phyloP scores from a whole-genome alignment of 176 grass and related monocot genomes.

The Tillandsia fasciculata region DNA sequence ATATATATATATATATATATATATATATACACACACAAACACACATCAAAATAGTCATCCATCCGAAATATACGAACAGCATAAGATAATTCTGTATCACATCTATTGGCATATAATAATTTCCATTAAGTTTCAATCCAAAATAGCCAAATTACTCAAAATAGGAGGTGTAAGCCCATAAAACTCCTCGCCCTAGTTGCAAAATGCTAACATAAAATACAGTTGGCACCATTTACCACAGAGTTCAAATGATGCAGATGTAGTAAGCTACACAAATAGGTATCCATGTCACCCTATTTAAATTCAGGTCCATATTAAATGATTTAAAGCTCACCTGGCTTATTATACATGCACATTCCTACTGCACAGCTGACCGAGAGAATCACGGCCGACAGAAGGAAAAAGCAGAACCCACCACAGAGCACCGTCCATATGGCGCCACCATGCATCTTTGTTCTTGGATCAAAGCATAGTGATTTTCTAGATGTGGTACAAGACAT shows the following conservation, averaged over 20 bases:
- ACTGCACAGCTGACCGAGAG: conserved; percentile 69
- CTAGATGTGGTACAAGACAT: conserved; percentile 21
- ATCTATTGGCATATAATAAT: not conserved
- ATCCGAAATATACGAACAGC: not conserved
- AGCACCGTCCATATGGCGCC: conserved; percentile 26
- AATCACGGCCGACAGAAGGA: conserved; percentile 58
- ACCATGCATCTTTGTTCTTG: conserved; percentile 28
- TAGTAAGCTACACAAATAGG: not conserved
- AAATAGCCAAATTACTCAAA: not conserved
- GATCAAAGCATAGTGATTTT: conserved; percentile 26
- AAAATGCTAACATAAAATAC: not conserved
- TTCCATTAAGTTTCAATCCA: not conserved
- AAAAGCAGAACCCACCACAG: conserved; percentile 51
- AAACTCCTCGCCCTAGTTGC: not conserved
- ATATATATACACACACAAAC: too few species aligned
- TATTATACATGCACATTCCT: conserved; percentile 55
- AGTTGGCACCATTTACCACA: not conserved
- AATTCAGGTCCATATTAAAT: not conserved
- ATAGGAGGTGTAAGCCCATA: not conserved
- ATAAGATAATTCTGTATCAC: not conserved
- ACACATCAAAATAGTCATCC: not conserved
- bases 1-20: too few species aligned
- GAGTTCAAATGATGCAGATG: not conserved
- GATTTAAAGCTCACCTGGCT: conserved; percentile 19
- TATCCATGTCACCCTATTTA: not conserved